Evolutionary conservation across 495 filamentous ascomycete species (phyloP).

Genomic region (Aspergillus egyptiacus): DNA sequence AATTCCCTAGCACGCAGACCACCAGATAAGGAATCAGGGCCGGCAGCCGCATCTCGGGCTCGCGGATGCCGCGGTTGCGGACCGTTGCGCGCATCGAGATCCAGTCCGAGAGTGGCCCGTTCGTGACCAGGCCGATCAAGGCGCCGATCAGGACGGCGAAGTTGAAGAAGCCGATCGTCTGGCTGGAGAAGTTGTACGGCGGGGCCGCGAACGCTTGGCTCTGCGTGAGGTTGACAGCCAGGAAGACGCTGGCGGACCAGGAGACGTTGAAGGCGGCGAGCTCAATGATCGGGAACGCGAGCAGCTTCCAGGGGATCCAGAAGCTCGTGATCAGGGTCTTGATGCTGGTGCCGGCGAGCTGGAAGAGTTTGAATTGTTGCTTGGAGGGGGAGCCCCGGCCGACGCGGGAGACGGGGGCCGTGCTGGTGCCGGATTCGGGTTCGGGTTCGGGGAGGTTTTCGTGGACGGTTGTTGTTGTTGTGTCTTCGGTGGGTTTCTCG

Average conservation of each 20-base stretch:
- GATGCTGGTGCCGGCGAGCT: slow-evolving; percentile 34
- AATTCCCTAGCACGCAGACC: slow-evolving; percentile 52
- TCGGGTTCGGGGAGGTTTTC: neutral
- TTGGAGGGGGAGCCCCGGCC: slow-evolving; percentile 48
- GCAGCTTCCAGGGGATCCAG: slow-evolving; percentile 50
- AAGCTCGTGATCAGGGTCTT: slow-evolving; percentile 36
- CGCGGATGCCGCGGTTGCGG: neutral
- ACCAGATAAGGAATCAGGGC: neutral
- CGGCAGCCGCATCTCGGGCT: slow-evolving; percentile 1
- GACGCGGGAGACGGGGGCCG: slow-evolving; percentile 29
- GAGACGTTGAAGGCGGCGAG: slow-evolving; percentile 54
- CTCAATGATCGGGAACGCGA: slow-evolving; percentile 60
- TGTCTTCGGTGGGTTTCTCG: slow-evolving; percentile 17
- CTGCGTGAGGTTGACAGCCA: slow-evolving; percentile 61
- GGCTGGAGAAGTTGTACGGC: slow-evolving; percentile 50
- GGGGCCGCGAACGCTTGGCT: slow-evolving; percentile 54
- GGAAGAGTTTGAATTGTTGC: slow-evolving; percentile 49
- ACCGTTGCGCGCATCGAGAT: neutral
- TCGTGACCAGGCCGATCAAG: slow-evolving; percentile 26
- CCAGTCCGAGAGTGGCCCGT: slow-evolving; percentile 2
- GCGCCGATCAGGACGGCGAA: slow-evolving; percentile 43
- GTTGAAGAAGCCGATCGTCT: slow-evolving; percentile 48
- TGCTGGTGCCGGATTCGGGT: neutral
- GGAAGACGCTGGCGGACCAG: slow-evolving; percentile 53
- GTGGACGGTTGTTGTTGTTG: slow-evolving; percentile 7